Evolutionary conservation across 352 stramenopile genomes (phyloP).

Genomic region (Phytophthora litchii): DNA sequence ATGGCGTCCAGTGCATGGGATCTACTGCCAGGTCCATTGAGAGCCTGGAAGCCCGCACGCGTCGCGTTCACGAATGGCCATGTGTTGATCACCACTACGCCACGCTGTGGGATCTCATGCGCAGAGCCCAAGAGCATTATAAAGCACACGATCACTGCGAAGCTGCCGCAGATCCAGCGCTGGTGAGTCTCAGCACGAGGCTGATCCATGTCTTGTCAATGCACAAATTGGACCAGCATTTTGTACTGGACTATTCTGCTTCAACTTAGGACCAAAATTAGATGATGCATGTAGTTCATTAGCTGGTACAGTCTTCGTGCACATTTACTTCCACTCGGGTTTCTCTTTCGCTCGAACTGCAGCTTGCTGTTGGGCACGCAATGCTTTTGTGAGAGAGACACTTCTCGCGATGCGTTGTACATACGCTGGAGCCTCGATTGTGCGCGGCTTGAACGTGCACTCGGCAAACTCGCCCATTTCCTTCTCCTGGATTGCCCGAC

Average conservation of each 20-base stretch:
- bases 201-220: conserved; percentile 24
- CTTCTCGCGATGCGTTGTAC: conserved; percentile 84
- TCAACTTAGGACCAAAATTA: conserved; percentile 14
- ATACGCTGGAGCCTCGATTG: conserved; percentile 83
- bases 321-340: conserved; percentile 68
- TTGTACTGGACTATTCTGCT: neutral
- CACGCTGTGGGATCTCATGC: conserved; percentile 31
- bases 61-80: conserved; percentile 85
- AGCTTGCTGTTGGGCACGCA: conserved; percentile 64
- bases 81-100: conserved; percentile 81
- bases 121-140: conserved; percentile 37
- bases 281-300: neutral
- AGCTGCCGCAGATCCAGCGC: conserved; percentile 40
- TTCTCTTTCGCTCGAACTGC: conserved; percentile 49
- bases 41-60: conserved; percentile 57
- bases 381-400: conserved; percentile 70
- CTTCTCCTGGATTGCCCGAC: conserved; percentile 77
- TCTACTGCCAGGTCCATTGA: conserved; percentile 22
- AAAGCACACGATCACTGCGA: conserved; percentile 35
- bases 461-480: conserved; percentile 84
- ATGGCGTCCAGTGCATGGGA: conserved; percentile 64
- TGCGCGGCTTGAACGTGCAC: conserved; percentile 86
- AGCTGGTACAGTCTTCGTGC: conserved; percentile 2
- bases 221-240: conserved; percentile 1
- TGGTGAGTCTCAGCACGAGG: conserved; percentile 33